These are phyloP conservation scores for Amaranthus tricolor DNA, from an alignment of 179 eudicot genomes.

Conservation along the genomic window DNA sequence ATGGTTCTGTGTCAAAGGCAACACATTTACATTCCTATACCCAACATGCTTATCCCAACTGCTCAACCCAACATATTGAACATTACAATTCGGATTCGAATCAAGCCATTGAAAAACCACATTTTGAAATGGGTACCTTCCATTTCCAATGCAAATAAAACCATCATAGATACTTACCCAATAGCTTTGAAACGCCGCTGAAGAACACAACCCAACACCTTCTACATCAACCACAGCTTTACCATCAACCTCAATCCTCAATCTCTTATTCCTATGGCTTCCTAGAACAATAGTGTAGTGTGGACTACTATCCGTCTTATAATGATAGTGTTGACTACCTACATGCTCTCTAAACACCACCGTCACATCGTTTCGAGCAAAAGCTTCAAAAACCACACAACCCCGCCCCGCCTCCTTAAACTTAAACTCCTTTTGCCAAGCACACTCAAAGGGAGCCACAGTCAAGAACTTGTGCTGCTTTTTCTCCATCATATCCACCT, in stretches of 20 bases:
- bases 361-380: slow-evolving; percentile 88
- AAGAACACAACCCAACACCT: slow-evolving; percentile 74
- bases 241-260: slow-evolving; percentile 85
- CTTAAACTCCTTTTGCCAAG: slow-evolving; percentile 82
- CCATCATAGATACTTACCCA: slow-evolving; percentile 98
- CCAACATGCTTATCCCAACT: slow-evolving; percentile 99
- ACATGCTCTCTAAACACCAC: slow-evolving; percentile 86
- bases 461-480: slow-evolving; percentile 70
- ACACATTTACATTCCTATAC: slow-evolving; percentile 85
- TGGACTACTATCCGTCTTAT: slow-evolving; percentile 86
- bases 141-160: slow-evolving; percentile 88
- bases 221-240: slow-evolving; percentile 82
- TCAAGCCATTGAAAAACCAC: slow-evolving; percentile 94
- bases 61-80: slow-evolving; percentile 93
- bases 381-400: slow-evolving; percentile 94
- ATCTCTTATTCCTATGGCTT: slow-evolving; percentile 75
- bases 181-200: slow-evolving; percentile 81
- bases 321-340: slow-evolving; percentile 91
- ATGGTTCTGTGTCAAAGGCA: slow-evolving; percentile 79
- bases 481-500: slow-evolving; percentile 49
- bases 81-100: slow-evolving; percentile 70
- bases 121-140: slow-evolving; percentile 95
- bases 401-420: slow-evolving; percentile 94
- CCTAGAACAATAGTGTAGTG: slow-evolving; percentile 92
- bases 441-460: slow-evolving; percentile 96